These are phyloP conservation scores for Coriolopsis trogii DNA, from an alignment of 1,284 basidiomycete genomes.

Conservation along the genomic window DNA sequence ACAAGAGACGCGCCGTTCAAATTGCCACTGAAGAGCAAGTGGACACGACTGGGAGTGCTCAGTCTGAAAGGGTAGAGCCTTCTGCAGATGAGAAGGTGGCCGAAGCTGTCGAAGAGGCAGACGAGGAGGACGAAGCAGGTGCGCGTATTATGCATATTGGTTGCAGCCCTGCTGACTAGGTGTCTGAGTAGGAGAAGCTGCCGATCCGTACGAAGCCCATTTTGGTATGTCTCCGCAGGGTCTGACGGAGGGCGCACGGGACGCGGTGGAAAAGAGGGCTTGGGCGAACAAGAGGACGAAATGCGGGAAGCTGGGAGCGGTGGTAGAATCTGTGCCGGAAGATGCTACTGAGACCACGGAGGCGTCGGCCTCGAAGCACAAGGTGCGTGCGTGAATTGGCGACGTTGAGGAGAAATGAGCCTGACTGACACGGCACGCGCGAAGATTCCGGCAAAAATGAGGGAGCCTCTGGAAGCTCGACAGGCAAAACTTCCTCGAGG, in stretches of 20 bases:
- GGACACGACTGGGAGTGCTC: constrained; percentile 11
- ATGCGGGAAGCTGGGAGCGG: constrained; percentile 52
- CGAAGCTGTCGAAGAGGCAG: constrained; percentile 27
- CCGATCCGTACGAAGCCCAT: constrained; percentile 62
- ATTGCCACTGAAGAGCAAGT: constrained; percentile 25
- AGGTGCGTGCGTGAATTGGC: constrained; percentile 4
- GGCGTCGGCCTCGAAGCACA: constrained; percentile 12
- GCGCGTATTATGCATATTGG: neutral
- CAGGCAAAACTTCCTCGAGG: constrained; percentile 58
- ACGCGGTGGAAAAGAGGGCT: constrained; percentile 47
- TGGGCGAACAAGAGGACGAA: constrained; percentile 54
- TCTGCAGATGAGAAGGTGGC: constrained; percentile 24
- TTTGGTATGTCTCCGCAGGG: constrained; percentile 58
- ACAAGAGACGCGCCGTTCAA: constrained; percentile 50
- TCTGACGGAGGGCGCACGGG: constrained; percentile 50
- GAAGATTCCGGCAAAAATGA: constrained; percentile 67
- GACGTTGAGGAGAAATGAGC: neutral
- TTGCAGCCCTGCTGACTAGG: neutral
- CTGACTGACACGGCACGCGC: constrained; percentile 10
- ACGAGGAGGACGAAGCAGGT: constrained; percentile 26
- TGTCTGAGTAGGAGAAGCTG: constrained; percentile 22
- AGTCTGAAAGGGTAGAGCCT: constrained; percentile 12
- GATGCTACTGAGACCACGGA: constrained; percentile 32
- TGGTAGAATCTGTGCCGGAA: constrained; percentile 53
- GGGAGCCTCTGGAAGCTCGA: constrained; percentile 52